Evolutionary conservation across 2,329 filamentous ascomycete species (phyloP), one percentile per base, ranked within the genome.

Genomic region (Colletotrichum cordylinicola): DNA sequence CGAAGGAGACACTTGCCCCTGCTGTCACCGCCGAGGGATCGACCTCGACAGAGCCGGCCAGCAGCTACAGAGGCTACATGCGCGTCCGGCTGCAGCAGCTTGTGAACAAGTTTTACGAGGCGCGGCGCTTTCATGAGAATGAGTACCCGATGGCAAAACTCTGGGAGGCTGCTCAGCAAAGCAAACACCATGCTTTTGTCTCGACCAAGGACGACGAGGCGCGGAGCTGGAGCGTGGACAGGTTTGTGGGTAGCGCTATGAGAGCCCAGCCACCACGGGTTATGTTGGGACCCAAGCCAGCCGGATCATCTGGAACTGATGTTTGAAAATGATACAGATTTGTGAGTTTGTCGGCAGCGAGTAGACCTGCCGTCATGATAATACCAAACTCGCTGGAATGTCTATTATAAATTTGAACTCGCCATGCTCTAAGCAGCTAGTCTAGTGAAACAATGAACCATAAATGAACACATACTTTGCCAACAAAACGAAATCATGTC

Each of bases 111-210:
- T 64, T 70, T 16, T 70, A 27, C n/a, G 35, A 29, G 2, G 37
- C 29, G n/a, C 67, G 67, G 8, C 67, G 56, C 31, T 31, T 56
- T 15, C 21, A 61, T 3, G 7, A 48, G 5, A 37, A 21, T 7
- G 9, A 52, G 8, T 21, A 31, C 24, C 2, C 33, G n/a, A 43
- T 60, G 24, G 15, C 18, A 8, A 16, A 62, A 37, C 37, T 70
- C 27, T 70, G 67, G 67, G 67, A 60, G 43, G 56, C 33, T 5
- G 67, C 67, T 13, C 67, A 70, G 35, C 33, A 62, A 56, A 70
- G 67, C 37, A 33, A 62, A 10, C 27, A 62, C 8, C 8, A 60
- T 18, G 67, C 67, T 5, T 70, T 64, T 15, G 67, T 70, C 7
- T 70, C 56, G 8, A 24, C 27, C 24, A 58, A 58, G 13, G 55